These are phyloP conservation scores for Rhizoclosmatium globosum DNA, from an alignment of 192 early-diverging fungal species.

Conservation along the genomic window DNA sequence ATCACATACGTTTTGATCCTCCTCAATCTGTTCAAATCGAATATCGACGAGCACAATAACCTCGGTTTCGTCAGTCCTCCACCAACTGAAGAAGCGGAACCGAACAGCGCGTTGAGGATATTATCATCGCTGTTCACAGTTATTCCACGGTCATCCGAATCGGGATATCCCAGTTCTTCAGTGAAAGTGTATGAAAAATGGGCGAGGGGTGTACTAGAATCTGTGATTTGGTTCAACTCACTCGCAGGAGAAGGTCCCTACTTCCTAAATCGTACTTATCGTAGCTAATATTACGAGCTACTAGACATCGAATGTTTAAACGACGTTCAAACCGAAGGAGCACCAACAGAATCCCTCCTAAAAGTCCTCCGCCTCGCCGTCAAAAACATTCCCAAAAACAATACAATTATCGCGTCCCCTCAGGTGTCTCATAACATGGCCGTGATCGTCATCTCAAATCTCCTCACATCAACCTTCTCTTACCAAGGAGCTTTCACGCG, in stretches of 20 bases:
- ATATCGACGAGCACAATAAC: neutral
- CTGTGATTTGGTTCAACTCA: constrained; percentile 35
- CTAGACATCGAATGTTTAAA: constrained; percentile 26
- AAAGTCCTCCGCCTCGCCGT: constrained; percentile 28
- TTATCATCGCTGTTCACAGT: constrained; percentile 21
- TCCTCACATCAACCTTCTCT: constrained; percentile 17
- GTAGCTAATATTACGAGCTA: too few relatives aligned
- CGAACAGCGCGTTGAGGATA: constrained; percentile 5
- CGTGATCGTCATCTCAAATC: constrained; percentile 30
- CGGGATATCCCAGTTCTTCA: neutral
- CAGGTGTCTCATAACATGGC: constrained; percentile 20
- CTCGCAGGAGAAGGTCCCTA: constrained; percentile 3
- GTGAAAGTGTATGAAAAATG: constrained; percentile 27
- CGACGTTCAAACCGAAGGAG: constrained; percentile 20
- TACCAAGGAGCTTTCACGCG: constrained; percentile 24
- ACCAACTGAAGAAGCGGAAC: neutral
- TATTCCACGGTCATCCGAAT: neutral
- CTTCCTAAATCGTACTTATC: constrained; percentile 4
- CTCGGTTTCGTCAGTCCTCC: neutral
- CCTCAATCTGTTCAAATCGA: neutral
- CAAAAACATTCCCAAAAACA: constrained; percentile 6
- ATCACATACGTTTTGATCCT: constrained; percentile 28
- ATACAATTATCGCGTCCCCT: neutral
- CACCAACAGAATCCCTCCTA: constrained; percentile 1
- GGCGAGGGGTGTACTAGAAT: constrained; percentile 13